These are phyloP conservation scores for Citrus australasica DNA, from an alignment of 345 rosid genomes.

Conservation along the genomic window DNA sequence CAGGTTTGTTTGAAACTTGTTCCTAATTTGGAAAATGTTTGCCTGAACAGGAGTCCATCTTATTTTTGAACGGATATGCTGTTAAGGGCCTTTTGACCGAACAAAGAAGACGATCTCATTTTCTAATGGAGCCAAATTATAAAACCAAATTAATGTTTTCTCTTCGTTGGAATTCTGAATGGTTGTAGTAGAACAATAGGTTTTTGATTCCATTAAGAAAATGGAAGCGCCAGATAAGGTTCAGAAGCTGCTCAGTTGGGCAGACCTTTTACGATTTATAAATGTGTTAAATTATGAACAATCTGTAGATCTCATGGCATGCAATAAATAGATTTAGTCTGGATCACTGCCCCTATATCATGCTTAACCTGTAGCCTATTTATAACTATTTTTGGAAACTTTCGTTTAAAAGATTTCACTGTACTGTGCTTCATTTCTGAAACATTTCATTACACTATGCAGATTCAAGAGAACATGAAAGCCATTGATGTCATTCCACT, in stretches of 20 bases:
- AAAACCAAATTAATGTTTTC: background rate
- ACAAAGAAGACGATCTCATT: background rate
- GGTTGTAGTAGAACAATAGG: background rate
- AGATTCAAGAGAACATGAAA: conserved; percentile 99
- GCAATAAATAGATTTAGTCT: background rate
- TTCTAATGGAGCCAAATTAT: background rate
- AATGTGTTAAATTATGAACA: background rate
- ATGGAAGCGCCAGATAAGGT: background rate
- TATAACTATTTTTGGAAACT: background rate
- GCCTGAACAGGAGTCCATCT: background rate
- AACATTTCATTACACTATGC: conserved; percentile 9
- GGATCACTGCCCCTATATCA: background rate
- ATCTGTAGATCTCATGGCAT: background rate
- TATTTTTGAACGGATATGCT: background rate
- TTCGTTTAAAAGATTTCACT: background rate
- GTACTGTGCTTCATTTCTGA: background rate
- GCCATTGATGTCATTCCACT: conserved; percentile 83
- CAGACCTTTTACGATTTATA: background rate
- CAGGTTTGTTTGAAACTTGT: conserved; percentile 51
- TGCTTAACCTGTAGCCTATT: background rate
- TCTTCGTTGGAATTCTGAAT: background rate
- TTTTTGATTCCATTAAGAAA: background rate
- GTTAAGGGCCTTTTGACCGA: background rate
- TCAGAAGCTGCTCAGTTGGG: background rate
- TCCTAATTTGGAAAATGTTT: background rate